These are phyloP conservation scores for Knoxdaviesia capensis DNA, from an alignment of 2,329 filamentous ascomycete species.

Conservation along the genomic window DNA sequence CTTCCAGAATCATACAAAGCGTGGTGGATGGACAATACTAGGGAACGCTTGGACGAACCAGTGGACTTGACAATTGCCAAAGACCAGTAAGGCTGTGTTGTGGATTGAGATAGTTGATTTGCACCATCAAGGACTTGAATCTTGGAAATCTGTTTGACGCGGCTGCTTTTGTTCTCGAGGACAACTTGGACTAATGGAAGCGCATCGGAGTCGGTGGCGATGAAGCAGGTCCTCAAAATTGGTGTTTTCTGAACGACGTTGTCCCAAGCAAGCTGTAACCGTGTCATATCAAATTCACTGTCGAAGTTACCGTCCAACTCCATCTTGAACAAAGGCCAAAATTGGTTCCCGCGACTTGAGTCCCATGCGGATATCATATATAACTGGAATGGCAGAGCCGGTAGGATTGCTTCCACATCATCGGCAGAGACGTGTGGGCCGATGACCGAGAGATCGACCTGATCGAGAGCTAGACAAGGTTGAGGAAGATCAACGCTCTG, in stretches of 20 bases:
- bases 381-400: conserved; percentile 55
- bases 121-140: conserved; percentile 9
- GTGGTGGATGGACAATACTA: conserved; percentile 55
- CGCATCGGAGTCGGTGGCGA: conserved; percentile 23
- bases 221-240: conserved; percentile 50
- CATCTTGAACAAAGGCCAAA: conserved; percentile 57
- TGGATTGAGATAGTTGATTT: conserved; percentile 2
- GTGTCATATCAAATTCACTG: too few relatives aligned
- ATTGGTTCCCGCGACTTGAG: conserved; percentile 41
- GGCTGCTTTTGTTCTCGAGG: conserved; percentile 12
- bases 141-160: conserved; percentile 6
- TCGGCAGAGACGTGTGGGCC: conserved; percentile 13
- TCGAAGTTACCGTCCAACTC: conserved; percentile 16
- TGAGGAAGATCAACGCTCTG: too few relatives aligned
- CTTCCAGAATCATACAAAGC: conserved; percentile 58
- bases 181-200: conserved; percentile 45
- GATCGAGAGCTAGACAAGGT: too few relatives aligned
- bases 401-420: conserved; percentile 37
- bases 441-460: neutral
- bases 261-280: conserved; percentile 39
- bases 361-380: conserved; percentile 70
- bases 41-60: conserved; percentile 2
- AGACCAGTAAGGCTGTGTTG: neutral
- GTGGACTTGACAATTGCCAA: neutral
- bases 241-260: conserved; percentile 14